Evolutionary conservation across 2,329 filamentous ascomycete species (phyloP).

Genomic region (Monosporascus sp.): DNA sequence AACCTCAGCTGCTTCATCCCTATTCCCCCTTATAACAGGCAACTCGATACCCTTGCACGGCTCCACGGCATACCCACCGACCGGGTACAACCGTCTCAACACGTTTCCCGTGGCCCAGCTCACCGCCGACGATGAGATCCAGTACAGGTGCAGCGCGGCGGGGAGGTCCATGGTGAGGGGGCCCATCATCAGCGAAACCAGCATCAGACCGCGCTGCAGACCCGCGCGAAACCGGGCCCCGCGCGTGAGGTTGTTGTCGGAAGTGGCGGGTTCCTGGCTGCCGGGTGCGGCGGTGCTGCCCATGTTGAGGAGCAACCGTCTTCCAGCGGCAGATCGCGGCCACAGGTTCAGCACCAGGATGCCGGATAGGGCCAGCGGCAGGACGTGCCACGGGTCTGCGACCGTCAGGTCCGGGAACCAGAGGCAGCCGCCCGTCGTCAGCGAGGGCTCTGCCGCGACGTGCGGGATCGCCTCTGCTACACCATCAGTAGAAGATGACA

Average conservation of each 20-base stretch:
- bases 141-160: constrained; percentile 40
- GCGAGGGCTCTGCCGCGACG: constrained; percentile 14
- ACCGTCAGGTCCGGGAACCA: constrained; percentile 53
- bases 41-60: constrained; percentile 16
- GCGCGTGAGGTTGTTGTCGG: neutral
- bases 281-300: neutral
- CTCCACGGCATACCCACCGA: constrained; percentile 8
- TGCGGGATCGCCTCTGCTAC: neutral
- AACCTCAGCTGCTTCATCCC: no score
- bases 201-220: constrained; percentile 25
- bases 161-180: constrained; percentile 35
- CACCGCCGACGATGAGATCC: constrained; percentile 31
- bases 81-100: constrained; percentile 21
- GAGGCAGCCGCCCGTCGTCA: constrained; percentile 46
- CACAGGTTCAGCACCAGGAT: constrained; percentile 30
- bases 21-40: constrained; percentile 12
- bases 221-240: neutral
- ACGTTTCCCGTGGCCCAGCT: constrained; percentile 16
- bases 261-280: constrained; percentile 10
- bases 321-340: constrained; percentile 21
- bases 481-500: neutral
- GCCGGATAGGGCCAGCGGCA: constrained; percentile 38
- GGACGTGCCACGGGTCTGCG: constrained; percentile 45
- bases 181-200: constrained; percentile 27
- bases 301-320: constrained; percentile 15